These are phyloP conservation scores for Echinosophora koreensis DNA, from an alignment of 306 rosid species.

Conservation along the genomic window DNA sequence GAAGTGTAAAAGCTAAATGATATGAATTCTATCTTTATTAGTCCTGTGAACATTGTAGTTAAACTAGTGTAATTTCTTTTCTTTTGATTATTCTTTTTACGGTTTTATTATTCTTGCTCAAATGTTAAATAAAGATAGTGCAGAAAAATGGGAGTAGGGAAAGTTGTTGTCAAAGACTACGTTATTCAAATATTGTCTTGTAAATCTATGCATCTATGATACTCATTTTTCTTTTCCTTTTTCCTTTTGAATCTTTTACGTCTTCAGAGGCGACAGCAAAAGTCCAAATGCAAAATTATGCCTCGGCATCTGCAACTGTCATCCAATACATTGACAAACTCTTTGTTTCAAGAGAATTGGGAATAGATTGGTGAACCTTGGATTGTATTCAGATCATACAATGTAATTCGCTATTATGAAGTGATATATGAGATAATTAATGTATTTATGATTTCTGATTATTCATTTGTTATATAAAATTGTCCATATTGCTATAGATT, in stretches of 20 bases:
- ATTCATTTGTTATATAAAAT: slow-evolving; percentile 25
- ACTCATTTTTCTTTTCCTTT: not conserved
- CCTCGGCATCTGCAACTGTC: slow-evolving; percentile 66
- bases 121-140: not conserved
- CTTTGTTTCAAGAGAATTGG: slow-evolving; percentile 78
- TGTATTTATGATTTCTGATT: slow-evolving; percentile 22
- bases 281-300: slow-evolving; percentile 77
- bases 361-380: slow-evolving; percentile 79
- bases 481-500: slow-evolving; percentile 34
- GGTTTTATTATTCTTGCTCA: not conserved
- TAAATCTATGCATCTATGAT: slow-evolving; percentile 35
- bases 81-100: slow-evolving; percentile 22
- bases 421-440: slow-evolving; percentile 15
- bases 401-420: slow-evolving; percentile 29
- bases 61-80: not conserved
- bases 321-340: slow-evolving; percentile 80
- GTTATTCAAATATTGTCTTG: slow-evolving; percentile 25
- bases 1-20: slow-evolving; percentile 2
- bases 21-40: slow-evolving; percentile 12
- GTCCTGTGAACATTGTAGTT: too few relatives aligned
- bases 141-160: slow-evolving; percentile 1
- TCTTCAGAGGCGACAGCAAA: slow-evolving; percentile 81
- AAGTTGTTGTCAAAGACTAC: not conserved
- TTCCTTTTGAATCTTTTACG: slow-evolving; percentile 29
- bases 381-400: slow-evolving; percentile 42